Base-by-base conservation (phyloP, 805 yeast species). In the Candida sphagnicola region DNA sequence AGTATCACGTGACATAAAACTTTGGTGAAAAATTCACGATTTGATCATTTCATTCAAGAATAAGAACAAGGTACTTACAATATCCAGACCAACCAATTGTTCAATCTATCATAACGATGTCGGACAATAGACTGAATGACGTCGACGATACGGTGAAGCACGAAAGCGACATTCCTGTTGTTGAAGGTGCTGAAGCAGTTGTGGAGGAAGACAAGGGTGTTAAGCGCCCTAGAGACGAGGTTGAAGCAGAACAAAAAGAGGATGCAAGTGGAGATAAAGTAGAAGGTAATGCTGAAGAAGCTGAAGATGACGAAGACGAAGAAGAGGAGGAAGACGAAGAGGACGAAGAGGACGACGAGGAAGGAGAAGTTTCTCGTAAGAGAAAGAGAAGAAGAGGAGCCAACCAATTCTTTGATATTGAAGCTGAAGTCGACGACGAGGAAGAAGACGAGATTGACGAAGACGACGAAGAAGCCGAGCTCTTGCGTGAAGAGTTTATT, bases 341-440 rank as follows among this genome's bases (percentile, higher is more conserved):
- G 4, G 82, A 80, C 0, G 74, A 67, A 0, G 87, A 80, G 0
- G 72, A 60, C 0, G 72, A 61, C 1, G 71, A 64, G 2, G 85
- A 75, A 1, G 83, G 74, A 11, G 72, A 65, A 4, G 75, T 69
- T 4, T 62, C 64, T n/a, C 71, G 70, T 4, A 68, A 73, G 32
- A 62, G 66, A 35, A 67, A 67, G 42, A 74, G 68, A 45, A 67
- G 73, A 55, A 65, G 77, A 53, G 56, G 67, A 36, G 74, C 73
- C 69, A 91, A 91, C 61, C 90, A 85, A 71, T 93, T 89, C 62
- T 74, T 93, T 65, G 99, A 93, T 85, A 95, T 93, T 39, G 98
- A 93, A 71, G 99, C 97, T 43, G 98, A 91, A 61, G 99, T 93
- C 41, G 95, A 91, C 61, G 98, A 91, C 44, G 98, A 93, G 49